Conservation (phyloP, 2,329 filamentous ascomycete species). For the Alternaria conjuncta region DNA sequence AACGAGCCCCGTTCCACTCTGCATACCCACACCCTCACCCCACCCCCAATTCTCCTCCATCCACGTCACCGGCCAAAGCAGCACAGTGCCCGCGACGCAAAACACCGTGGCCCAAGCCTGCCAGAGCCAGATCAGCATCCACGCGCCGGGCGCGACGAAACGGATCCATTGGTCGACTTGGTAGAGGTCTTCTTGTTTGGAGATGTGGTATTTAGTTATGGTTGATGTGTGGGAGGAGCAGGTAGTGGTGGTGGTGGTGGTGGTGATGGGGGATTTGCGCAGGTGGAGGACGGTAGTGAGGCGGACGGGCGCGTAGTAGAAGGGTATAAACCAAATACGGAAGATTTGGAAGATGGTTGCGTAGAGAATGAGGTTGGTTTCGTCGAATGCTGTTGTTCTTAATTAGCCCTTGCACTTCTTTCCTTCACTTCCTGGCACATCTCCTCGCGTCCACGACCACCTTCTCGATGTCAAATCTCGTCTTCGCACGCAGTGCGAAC, state of each 20-base stretch:
- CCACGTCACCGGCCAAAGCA: constrained; percentile 56
- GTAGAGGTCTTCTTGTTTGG: constrained; percentile 80
- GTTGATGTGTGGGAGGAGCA: no score
- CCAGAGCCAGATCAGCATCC: constrained; percentile 64
- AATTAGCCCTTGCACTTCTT: background rate
- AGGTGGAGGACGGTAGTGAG: constrained; percentile 74
- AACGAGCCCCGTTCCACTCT: background rate
- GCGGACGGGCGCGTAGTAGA: constrained; percentile 71
- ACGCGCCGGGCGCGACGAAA: constrained; percentile 68
- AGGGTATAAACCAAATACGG: constrained; percentile 76
- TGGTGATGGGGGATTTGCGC: background rate
- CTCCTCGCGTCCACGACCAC: no score
- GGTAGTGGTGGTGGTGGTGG: background rate
- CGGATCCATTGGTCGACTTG: constrained; percentile 77
- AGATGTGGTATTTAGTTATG: constrained; percentile 68
- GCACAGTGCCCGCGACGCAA: constrained; percentile 66
- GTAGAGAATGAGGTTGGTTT: constrained; percentile 71
- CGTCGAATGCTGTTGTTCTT: constrained; percentile 67
- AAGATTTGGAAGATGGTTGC: constrained; percentile 77
- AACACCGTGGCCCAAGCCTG: constrained; percentile 70
- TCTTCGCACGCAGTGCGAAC: no score
- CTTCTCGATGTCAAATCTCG: no score
- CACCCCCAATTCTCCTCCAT: constrained; percentile 26
- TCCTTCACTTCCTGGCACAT: no score
- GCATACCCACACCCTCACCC: constrained; percentile 15